Evolutionary conservation across 257 asterid species (phyloP).

Genomic region (Asclepias syriaca): DNA sequence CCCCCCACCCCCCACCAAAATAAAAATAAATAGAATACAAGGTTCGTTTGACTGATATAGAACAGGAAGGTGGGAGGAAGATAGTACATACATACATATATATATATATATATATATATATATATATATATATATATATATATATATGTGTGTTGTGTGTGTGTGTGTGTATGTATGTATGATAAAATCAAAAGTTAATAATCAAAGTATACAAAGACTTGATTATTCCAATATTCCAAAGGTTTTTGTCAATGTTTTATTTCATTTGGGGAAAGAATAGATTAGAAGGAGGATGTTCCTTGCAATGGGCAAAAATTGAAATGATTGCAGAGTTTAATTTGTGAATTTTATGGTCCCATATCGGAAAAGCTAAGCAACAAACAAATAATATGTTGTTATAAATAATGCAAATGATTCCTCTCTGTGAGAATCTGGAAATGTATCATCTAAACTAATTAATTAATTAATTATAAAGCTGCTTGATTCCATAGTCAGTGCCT

Average conservation of each 20-base stretch:
- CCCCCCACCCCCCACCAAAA: too few relatives aligned
- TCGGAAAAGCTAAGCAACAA: neutral
- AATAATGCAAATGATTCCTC: neutral
- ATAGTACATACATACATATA: too few relatives aligned
- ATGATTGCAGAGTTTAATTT: neutral
- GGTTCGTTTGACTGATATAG: neutral
- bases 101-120: too few relatives aligned
- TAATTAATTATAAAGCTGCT: neutral
- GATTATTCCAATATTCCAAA: neutral
- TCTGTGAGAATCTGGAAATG: neutral
- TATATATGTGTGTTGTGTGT: too few relatives aligned
- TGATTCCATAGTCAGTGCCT: neutral
- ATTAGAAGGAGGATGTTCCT: neutral
- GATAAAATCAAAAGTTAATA: too few relatives aligned
- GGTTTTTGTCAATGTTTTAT: neutral
- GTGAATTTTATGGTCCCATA: conserved; percentile 1
- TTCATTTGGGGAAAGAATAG: too few relatives aligned
- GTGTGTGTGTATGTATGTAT: too few relatives aligned
- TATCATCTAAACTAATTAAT: neutral
- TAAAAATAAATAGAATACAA: too few relatives aligned
- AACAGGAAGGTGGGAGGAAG: neutral
- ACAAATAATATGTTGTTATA: too few relatives aligned
- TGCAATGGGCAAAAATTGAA: neutral
- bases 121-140: too few relatives aligned
- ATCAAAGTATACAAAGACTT: too few relatives aligned